Base-by-base conservation (phyloP, 202 grass and related monocot genomes). In the Schoenoplectus tabernaemontani region DNA sequence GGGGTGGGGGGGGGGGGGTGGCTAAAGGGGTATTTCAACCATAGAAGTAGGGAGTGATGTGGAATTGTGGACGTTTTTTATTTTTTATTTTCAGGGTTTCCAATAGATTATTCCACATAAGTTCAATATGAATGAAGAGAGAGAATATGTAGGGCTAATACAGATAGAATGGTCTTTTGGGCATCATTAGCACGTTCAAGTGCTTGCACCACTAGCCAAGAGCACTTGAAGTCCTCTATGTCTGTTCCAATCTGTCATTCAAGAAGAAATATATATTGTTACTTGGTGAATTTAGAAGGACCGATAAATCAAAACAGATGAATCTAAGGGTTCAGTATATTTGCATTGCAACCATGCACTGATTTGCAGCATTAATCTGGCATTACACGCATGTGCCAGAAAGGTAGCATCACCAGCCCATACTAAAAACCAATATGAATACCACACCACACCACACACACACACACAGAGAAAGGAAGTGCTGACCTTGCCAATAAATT, bases 181-280 rank as follows among this genome's bases (percentile, higher is more conserved):
- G 47, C 78, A 57, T 85, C 88, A 37, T 91, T 74, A 75, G 86
- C 83, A 83, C 22, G 82, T 71, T 96, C 64, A 61, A 99, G 90
- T 72, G 96, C 96, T 89, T 95, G 92, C 53, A 99, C 96, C 78
- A 99, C 88, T 42, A 99, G 86, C 96, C 96, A 99, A 51, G 96
- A 96, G 82, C 96, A 99, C 53, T 99, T 99, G 79, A 89, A 99
- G 84, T 99, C 96, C 82, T 99, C 89, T 85, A 99, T 99, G 33
- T 99, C 96, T 77, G 96, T 99, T 65, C 96, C 96, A 6, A 99
- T 93, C 96, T 99, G 84, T 63, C 30, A 81, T 26, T 82, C 12
- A 57, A 36, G 42, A 72, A 47, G 28, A 30, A 54, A 30, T 16
- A 15, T 11, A 12, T 73, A 8, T 73, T 73, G 12, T n/a, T 12